Percentiles rank a stretch among this genome's conserved stretches.
phyloP scores from a whole-genome alignment of 306 rosid genomes.

The Cyamopsis tetragonoloba region DNA sequence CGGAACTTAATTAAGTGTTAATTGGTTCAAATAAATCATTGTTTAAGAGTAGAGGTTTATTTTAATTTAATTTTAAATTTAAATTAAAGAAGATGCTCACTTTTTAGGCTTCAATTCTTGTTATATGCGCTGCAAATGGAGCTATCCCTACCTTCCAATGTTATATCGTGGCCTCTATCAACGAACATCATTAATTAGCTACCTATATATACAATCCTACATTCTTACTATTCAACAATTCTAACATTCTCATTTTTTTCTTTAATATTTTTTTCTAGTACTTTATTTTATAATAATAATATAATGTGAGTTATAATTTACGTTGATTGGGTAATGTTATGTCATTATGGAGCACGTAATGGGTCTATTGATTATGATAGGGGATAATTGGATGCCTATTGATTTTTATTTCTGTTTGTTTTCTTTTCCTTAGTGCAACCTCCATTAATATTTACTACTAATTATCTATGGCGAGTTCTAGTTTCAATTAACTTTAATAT shows the following conservation, averaged over 20 bases:
- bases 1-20: constrained; percentile 31
- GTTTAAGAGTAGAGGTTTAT: neutral
- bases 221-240: neutral
- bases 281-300: neutral
- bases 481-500: neutral
- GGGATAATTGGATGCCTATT: neutral
- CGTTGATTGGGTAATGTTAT: neutral
- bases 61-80: no score
- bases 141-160: constrained; percentile 18
- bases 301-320: neutral
- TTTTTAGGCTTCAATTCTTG: constrained; percentile 22
- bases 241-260: neutral
- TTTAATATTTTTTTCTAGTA: neutral
- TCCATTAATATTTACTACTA: constrained; percentile 20
- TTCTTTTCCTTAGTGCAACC: constrained; percentile 19
- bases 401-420: neutral
- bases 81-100: constrained; percentile 39
- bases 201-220: neutral
- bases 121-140: constrained; percentile 38
- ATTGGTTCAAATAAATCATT: constrained; percentile 28
- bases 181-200: constrained; percentile 34
- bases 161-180: constrained; percentile 35
- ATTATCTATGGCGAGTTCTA: neutral
- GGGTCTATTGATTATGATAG: neutral
- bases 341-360: constrained; percentile 6